These are phyloP conservation scores for Geranium brycei DNA, from an alignment of 345 rosid genomes.

Conservation along the genomic window DNA sequence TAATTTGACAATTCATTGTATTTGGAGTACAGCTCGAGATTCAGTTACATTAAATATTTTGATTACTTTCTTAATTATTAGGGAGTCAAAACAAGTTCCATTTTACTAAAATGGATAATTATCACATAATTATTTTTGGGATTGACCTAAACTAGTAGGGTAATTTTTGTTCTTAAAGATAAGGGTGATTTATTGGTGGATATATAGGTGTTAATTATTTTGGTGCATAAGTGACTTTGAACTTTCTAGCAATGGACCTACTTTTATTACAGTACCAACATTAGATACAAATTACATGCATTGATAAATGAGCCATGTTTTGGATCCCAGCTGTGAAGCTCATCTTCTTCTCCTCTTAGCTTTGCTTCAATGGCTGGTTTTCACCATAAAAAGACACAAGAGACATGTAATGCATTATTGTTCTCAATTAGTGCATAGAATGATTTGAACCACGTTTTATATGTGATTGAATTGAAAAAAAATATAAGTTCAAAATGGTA, in stretches of 20 bases:
- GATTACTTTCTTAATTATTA: no score
- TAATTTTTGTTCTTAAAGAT: no score
- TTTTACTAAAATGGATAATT: no score
- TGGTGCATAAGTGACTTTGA: background rate
- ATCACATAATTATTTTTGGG: no score
- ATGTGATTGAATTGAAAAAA: background rate
- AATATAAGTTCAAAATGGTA: no score
- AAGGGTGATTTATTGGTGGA: background rate
- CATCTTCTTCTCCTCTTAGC: background rate
- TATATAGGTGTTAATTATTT: no score
- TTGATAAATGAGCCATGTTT: background rate
- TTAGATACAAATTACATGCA: background rate
- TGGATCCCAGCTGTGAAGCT: background rate
- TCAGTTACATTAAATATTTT: no score
- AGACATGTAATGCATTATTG: background rate
- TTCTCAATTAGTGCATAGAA: background rate
- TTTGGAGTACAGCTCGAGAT: no score
- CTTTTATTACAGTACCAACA: background rate
- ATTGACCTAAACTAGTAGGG: no score
- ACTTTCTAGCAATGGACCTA: background rate
- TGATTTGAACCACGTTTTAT: background rate
- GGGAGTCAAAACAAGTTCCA: no score
- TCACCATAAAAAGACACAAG: background rate
- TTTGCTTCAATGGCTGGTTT: background rate
- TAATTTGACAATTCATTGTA: no score